phyloP scores from a whole-genome alignment of 805 yeast genomes.

The Lachancea dasiensis region DNA sequence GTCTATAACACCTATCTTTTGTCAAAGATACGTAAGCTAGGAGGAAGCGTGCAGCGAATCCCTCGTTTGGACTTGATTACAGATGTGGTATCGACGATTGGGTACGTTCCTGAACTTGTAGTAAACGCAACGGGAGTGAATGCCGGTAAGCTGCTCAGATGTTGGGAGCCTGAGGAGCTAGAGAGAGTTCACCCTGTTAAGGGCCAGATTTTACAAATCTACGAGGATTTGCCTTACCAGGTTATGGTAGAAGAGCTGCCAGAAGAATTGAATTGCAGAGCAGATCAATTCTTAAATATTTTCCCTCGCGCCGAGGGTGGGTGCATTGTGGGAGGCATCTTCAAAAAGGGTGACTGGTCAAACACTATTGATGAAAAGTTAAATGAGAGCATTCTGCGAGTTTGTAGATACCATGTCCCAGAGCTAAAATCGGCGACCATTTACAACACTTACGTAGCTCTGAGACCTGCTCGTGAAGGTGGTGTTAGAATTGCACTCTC shows the following conservation, averaged over 20 bases:
- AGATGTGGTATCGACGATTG: constrained; percentile 42
- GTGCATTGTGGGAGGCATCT: constrained; percentile 55
- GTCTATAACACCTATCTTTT: constrained; percentile 50
- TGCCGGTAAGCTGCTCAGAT: constrained; percentile 31
- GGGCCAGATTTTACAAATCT: constrained; percentile 53
- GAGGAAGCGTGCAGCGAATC: constrained; percentile 43
- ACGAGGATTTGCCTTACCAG: constrained; percentile 39
- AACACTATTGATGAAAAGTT: constrained; percentile 38
- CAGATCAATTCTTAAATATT: constrained; percentile 45
- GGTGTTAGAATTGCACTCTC: constrained; percentile 51
- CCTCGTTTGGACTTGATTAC: constrained; percentile 37
- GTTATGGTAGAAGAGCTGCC: constrained; percentile 27
- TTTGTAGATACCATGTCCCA: constrained; percentile 36
- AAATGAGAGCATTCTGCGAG: constrained; percentile 40
- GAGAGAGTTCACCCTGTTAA: constrained; percentile 43
- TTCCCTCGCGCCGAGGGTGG: constrained; percentile 78
- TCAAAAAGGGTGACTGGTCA: constrained; percentile 29
- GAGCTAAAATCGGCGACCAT: constrained; percentile 16
- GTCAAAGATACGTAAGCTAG: constrained; percentile 39
- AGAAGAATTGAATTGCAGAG: constrained; percentile 14
- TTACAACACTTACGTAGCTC: constrained; percentile 36
- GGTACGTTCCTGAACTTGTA: constrained; percentile 41
- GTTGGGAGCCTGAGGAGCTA: constrained; percentile 39
- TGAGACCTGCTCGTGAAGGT: constrained; percentile 58
- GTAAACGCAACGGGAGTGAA: constrained; percentile 55